A percentile compares a stretch with the other conserved stretches of the same genome.
Evolutionary conservation across 805 yeast genomes (phyloP).

Genomic region (Saccharomycodes ludwigii): DNA sequence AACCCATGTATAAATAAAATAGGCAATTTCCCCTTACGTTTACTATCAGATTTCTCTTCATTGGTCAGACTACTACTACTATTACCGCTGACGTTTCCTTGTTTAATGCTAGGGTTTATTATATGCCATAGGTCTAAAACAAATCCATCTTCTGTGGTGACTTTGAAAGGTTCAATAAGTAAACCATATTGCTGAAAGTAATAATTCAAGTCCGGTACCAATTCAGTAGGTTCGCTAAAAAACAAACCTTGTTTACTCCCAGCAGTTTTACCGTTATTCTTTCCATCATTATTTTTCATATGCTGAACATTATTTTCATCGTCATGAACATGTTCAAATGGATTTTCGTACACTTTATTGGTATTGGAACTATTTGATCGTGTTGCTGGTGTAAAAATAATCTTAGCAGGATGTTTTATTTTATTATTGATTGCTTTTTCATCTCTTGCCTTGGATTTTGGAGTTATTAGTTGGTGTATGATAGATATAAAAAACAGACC

Average conservation of each 20-base stretch:
- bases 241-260: too few species aligned
- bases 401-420: too few species aligned
- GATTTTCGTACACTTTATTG: constrained; percentile 13
- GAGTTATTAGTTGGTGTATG: too few species aligned
- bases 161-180: constrained; percentile 42
- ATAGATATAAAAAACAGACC: too few species aligned
- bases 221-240: constrained; percentile 11
- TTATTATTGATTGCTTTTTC: too few species aligned
- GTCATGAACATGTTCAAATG: constrained; percentile 16
- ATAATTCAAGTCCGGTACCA: constrained; percentile 47
- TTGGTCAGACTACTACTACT: constrained; percentile 7
- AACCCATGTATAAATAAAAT: constrained; percentile 76
- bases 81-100: not conserved
- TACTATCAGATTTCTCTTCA: constrained; percentile 9
- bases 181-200: constrained; percentile 54
- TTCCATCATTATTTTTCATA: not conserved
- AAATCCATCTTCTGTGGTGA: constrained; percentile 74
- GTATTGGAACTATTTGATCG: not conserved
- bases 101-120: constrained; percentile 29
- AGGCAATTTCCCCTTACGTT: constrained; percentile 37
- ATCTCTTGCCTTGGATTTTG: too few species aligned
- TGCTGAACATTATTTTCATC: constrained; percentile 13
- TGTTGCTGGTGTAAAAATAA: too few species aligned
- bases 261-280: not conserved
- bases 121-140: constrained; percentile 54